phyloP scores from a whole-genome alignment of 2,329 filamentous ascomycete species.

The Knoxdaviesia capensis region DNA sequence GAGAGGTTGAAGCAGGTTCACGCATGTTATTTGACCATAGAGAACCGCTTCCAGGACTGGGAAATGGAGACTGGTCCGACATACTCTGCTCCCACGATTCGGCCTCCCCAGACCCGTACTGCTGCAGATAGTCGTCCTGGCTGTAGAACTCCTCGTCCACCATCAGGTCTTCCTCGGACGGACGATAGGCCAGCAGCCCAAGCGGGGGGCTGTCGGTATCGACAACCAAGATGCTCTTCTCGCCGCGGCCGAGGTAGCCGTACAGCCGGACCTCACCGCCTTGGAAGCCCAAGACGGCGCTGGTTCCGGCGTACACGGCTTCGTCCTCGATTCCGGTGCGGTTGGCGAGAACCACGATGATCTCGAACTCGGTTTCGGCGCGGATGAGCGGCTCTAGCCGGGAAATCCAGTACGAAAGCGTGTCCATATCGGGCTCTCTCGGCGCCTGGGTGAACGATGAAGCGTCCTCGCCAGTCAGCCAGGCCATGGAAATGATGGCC shows the following conservation, averaged over 20 bases:
- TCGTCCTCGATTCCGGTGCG: constrained; percentile 45
- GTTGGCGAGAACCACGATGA: constrained; percentile 53
- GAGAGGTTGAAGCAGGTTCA: too few relatives aligned
- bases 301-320: constrained; percentile 54
- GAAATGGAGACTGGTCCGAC: too few relatives aligned
- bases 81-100: too few relatives aligned
- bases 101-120: too few relatives aligned
- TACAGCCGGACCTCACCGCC: constrained; percentile 47
- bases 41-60: too few relatives aligned
- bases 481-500: constrained; percentile 59
- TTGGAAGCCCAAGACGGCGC: constrained; percentile 46
- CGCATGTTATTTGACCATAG: too few relatives aligned
- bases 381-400: constrained; percentile 46
- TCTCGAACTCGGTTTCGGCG: constrained; percentile 29
- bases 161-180: neutral
- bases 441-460: constrained; percentile 24
- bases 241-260: constrained; percentile 48
- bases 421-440: constrained; percentile 48
- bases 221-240: constrained; percentile 47
- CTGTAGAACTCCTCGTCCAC: too few relatives aligned
- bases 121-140: too few relatives aligned
- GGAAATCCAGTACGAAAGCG: constrained; percentile 55
- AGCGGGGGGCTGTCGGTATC: constrained; percentile 31
- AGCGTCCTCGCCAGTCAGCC: constrained; percentile 41
- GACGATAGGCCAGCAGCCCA: constrained; percentile 19